These are phyloP conservation scores for Zymoseptoria brevis DNA, from an alignment of 2,329 filamentous ascomycete genomes.

Conservation along the genomic window DNA sequence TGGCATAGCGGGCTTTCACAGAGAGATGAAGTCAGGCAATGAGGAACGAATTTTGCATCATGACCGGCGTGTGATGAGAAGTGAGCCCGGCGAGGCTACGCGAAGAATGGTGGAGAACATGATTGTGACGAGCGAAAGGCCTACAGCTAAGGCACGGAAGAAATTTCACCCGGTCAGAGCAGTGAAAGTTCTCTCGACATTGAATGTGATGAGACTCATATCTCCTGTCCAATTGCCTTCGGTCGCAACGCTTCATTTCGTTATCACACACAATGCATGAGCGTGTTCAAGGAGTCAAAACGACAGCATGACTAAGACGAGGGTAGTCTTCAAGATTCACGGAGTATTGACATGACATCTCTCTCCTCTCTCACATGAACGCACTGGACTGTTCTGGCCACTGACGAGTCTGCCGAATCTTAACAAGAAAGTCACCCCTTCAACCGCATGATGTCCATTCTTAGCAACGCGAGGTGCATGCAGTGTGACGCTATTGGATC, in stretches of 20 bases:
- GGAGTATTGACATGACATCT: too few species aligned
- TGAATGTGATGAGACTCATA: not conserved
- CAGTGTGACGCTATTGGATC: not conserved
- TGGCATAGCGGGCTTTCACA: not conserved
- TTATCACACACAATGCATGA: not conserved
- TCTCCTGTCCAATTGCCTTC: not conserved
- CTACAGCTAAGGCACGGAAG: not conserved
- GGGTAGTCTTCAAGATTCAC: not conserved
- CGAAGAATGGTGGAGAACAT: not conserved
- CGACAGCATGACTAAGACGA: not conserved
- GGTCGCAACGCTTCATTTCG: not conserved
- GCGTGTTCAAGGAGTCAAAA: not conserved
- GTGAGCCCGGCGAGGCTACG: not conserved
- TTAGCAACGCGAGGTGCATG: not conserved
- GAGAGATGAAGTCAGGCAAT: not conserved
- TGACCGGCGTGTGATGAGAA: not conserved
- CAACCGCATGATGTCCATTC: not conserved
- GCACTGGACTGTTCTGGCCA: not conserved
- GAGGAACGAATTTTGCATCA: not conserved
- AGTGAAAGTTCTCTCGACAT: not conserved
- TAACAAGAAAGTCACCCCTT: not conserved
- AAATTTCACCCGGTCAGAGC: not conserved
- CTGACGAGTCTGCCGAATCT: not conserved
- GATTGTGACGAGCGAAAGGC: not conserved
- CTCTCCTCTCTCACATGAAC: not conserved